Conservation (phyloP, 169 alveolate species). For the Cryptosporidium bovis region DNA sequence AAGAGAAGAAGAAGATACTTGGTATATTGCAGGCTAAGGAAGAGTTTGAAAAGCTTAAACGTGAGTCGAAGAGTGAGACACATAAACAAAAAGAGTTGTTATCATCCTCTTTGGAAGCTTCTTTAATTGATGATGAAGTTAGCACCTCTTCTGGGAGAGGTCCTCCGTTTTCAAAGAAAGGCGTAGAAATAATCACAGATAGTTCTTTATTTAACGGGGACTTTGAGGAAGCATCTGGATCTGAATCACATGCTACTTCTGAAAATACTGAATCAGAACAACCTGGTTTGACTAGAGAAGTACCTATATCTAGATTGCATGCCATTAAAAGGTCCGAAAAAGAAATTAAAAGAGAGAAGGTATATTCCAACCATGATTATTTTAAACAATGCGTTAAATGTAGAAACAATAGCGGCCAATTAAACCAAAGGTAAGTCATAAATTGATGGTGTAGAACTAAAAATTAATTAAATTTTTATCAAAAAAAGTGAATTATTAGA, state of each 20-base stretch:
- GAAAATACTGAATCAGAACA: constrained; percentile 7
- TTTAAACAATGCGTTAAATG: background rate
- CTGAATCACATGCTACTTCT: background rate
- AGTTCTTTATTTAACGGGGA: constrained; percentile 31
- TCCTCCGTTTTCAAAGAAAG: background rate
- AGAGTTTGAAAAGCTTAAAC: constrained; percentile 18
- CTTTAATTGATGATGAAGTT: background rate
- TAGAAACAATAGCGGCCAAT: background rate
- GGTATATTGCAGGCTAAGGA: constrained; percentile 35
- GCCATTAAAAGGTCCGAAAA: constrained; percentile 30
- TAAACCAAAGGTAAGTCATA: constrained; percentile 3
- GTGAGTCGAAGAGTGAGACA: background rate
- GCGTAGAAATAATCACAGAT: constrained; percentile 5
- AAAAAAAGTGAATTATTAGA: too few species aligned
- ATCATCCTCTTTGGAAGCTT: constrained; percentile 11
- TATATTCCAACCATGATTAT: background rate
- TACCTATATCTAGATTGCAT: constrained; percentile 3
- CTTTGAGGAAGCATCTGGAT: constrained; percentile 22
- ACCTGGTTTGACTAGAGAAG: constrained; percentile 21
- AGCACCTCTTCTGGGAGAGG: too few species aligned
- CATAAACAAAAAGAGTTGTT: constrained; percentile 9
- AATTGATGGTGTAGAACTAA: too few species aligned
- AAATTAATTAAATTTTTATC: too few species aligned
- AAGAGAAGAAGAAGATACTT: constrained; percentile 32
- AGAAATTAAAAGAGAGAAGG: background rate